Evolutionary conservation across 139 green algal species (phyloP).

Genomic region (Coccomyxa sp.): DNA sequence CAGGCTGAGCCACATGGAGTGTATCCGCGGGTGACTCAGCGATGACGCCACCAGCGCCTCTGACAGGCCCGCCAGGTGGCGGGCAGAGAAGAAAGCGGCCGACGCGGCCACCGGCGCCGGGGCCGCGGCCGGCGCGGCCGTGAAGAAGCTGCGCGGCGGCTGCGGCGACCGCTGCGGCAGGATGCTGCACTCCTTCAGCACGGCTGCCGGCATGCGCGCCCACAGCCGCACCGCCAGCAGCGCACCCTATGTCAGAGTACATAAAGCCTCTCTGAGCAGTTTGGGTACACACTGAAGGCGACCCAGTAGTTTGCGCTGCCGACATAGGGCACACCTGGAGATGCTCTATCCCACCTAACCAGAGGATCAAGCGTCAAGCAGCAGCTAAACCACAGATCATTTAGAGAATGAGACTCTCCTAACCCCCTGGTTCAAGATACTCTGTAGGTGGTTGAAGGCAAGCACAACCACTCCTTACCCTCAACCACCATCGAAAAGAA

Average conservation of each 20-base stretch:
- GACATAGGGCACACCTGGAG: too few species aligned
- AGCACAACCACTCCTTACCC: too few species aligned
- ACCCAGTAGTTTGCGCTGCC: too few species aligned
- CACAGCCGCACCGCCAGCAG: conserved; percentile 66
- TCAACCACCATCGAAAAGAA: too few species aligned
- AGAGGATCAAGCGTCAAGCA: too few species aligned
- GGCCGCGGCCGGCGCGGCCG: background rate
- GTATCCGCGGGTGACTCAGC: conserved; percentile 51
- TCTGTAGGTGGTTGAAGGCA: too few species aligned
- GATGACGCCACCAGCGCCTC: conserved; percentile 21
- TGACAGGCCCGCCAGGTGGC: conserved; percentile 25
- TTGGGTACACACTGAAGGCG: background rate
- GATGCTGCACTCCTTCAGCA: conserved; percentile 27
- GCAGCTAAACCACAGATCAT: too few species aligned
- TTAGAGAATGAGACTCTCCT: too few species aligned
- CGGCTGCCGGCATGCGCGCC: conserved; percentile 40
- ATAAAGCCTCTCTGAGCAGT: background rate
- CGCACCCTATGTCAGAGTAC: conserved; percentile 36
- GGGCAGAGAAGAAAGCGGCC: conserved; percentile 38
- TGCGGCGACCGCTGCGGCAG: conserved; percentile 35
- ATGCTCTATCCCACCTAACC: too few species aligned
- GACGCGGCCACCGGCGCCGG: conserved; percentile 6
- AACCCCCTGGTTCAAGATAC: too few species aligned
- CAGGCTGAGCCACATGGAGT: conserved; percentile 61
- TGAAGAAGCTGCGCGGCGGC: conserved; percentile 31